Base-by-base conservation (phyloP, 1,139 yeast genomes). In the Yamadazyma membranifaciens region DNA sequence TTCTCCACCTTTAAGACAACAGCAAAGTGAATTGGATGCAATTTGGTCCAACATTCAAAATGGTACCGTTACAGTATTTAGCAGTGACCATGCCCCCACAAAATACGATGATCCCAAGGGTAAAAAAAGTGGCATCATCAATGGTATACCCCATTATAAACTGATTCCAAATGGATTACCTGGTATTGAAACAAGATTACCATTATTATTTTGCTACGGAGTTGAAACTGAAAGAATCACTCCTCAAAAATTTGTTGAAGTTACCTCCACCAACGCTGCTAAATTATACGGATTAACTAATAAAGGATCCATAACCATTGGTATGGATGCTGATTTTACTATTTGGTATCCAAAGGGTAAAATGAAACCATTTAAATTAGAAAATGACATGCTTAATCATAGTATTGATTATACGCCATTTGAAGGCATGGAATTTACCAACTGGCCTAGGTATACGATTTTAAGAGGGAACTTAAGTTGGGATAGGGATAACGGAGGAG, bases 41-140 rank as follows among this genome's bases (percentile, higher is more conserved):
- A 65, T 73, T 22, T 73, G 78, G 78, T 60, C 56, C 34, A 68
- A 64, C 12, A 59, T 73, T 36, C 59, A 59, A 29, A 72, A 73
- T 45, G 78, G 78, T 7, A 70, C 77, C 1, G 68, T 73, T 34
- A 71, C 77, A 0, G 65, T 70, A 13, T 63, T 71, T 38, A 65
- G 73, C 22, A 65, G 73, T 38, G 78, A 73, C 48, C 78, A 73
- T 53, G 73, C 77, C 10, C 75, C 78, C 9, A 62, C 71, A 31
- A 54, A 56, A 31, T 70, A 67, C 45, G 67, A 70, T 42, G 59
- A 65, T 38, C 59, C 56, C 5, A 33, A 52, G 10, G 75, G 75
- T 24, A 69, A 69, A 48, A 62, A 62, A 39, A 49, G 58, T 11
- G 75, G 73, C n/a, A 43, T 68, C 9, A 47, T 55, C 2, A 50